phyloP scores from a whole-genome alignment of 2,329 filamentous ascomycete genomes.

The Fusarium sarcochroum region DNA sequence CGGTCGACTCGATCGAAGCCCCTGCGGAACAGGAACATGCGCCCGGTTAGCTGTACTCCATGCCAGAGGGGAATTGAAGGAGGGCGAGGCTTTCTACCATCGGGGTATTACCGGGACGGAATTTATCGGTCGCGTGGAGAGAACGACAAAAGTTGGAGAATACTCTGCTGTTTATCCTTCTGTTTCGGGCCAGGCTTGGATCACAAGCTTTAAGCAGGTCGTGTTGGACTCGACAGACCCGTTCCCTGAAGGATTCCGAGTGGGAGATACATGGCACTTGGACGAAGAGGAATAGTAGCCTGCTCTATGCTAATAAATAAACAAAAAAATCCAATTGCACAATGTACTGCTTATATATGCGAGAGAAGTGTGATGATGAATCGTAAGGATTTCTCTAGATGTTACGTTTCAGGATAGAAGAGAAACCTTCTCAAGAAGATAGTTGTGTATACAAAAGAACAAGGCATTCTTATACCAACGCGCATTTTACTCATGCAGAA shows the following conservation, averaged over 20 bases:
- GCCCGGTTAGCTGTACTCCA: slow-evolving; percentile 32
- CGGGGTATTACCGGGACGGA: slow-evolving; percentile 30
- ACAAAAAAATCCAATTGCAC: no score
- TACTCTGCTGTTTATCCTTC: slow-evolving; percentile 29
- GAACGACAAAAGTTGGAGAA: slow-evolving; percentile 18
- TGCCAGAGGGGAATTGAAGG: slow-evolving; percentile 23
- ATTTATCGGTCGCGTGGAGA: slow-evolving; percentile 20
- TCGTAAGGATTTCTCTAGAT: no score
- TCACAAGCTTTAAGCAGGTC: slow-evolving; percentile 38
- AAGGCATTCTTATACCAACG: no score
- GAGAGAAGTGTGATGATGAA: no score
- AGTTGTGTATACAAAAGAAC: no score
- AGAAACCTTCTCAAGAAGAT: no score
- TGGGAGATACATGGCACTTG: slow-evolving; percentile 32
- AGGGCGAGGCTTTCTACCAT: slow-evolving; percentile 25
- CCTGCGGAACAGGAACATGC: slow-evolving; percentile 37
- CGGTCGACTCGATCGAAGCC: slow-evolving; percentile 31
- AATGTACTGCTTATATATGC: no score
- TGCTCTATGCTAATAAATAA: no score
- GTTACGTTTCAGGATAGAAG: no score
- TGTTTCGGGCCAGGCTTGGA: slow-evolving; percentile 28
- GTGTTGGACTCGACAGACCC: slow-evolving; percentile 31
- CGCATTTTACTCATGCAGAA: no score
- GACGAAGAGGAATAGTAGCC: slow-evolving; percentile 1
- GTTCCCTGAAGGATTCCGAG: slow-evolving; percentile 31